Evolutionary conservation across 1,284 basidiomycete genomes (phyloP).

Genomic region (Crepidotus sp.): DNA sequence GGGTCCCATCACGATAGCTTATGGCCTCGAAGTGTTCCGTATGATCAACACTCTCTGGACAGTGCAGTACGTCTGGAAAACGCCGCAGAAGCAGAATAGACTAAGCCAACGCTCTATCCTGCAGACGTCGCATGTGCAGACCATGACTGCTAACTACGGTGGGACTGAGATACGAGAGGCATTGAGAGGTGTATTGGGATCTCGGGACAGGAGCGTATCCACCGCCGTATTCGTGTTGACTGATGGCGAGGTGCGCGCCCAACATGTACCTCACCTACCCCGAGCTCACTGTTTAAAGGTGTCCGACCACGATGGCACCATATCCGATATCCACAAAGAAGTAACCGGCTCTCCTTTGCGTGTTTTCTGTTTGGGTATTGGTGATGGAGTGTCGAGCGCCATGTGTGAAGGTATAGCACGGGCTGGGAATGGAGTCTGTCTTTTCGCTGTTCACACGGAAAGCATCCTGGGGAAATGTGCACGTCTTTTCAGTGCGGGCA

Average conservation of each 20-base stretch:
- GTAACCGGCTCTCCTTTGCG: slow-evolving; percentile 28
- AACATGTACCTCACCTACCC: neutral
- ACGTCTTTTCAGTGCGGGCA: slow-evolving; percentile 39
- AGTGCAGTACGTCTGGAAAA: slow-evolving; percentile 30
- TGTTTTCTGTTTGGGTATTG: slow-evolving; percentile 51
- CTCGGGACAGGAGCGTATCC: slow-evolving; percentile 27
- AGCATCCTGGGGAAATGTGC: slow-evolving; percentile 41
- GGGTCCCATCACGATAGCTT: slow-evolving; percentile 25
- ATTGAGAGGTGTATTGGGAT: slow-evolving; percentile 26
- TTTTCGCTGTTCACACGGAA: slow-evolving; percentile 37
- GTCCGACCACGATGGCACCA: slow-evolving; percentile 20
- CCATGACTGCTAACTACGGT: slow-evolving; percentile 34
- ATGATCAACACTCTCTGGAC: slow-evolving; percentile 26
- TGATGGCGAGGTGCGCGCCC: slow-evolving; percentile 39
- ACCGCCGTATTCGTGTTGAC: slow-evolving; percentile 46
- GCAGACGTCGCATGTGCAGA: slow-evolving; percentile 26
- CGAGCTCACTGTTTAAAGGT: slow-evolving; percentile 21
- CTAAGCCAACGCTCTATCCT: neutral
- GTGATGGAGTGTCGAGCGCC: slow-evolving; percentile 37
- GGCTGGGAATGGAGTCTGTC: slow-evolving; percentile 39
- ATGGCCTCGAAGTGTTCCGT: slow-evolving; percentile 30
- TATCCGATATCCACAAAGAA: slow-evolving; percentile 24
- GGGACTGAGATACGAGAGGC: slow-evolving; percentile 42
- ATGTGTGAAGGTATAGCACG: slow-evolving; percentile 43
- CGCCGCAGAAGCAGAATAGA: neutral